Evolutionary conservation across 768 basidiomycete species (phyloP).

Genomic region (Galerina marginata): DNA sequence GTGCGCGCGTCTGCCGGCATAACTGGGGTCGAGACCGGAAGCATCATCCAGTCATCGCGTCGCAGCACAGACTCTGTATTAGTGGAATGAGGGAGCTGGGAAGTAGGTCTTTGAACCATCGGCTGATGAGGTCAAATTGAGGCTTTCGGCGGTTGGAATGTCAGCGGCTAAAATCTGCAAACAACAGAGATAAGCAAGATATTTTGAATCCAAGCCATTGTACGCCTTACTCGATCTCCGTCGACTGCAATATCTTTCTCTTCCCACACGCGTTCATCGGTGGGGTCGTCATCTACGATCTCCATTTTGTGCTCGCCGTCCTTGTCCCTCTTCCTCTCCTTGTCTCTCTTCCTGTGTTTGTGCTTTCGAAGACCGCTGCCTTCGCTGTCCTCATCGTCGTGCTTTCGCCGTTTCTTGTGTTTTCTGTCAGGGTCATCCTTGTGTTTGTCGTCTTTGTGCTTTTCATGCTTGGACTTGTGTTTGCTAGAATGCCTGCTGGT

Average conservation of each 20-base stretch:
- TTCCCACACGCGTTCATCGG: constrained; percentile 82
- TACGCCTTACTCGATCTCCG: constrained; percentile 69
- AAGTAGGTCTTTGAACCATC: constrained; percentile 46
- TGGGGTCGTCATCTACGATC: constrained; percentile 74
- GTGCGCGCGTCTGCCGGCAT: constrained; percentile 27
- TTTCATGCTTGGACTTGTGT: constrained; percentile 32
- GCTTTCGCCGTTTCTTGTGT: constrained; percentile 60
- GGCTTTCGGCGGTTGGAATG: constrained; percentile 77
- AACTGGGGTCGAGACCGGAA: constrained; percentile 40
- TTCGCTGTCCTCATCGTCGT: constrained; percentile 49
- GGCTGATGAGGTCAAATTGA: constrained; percentile 71
- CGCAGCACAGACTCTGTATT: constrained; percentile 56
- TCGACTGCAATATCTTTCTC: constrained; percentile 87
- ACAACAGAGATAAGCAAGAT: constrained; percentile 16
- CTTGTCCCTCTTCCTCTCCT: constrained; percentile 44
- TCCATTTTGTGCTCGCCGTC: constrained; percentile 47
- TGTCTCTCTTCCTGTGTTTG: constrained; percentile 50
- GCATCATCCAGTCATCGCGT: constrained; percentile 92
- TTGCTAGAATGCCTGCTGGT: constrained; percentile 32
- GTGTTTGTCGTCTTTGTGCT: constrained; percentile 41
- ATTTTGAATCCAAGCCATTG: not conserved
- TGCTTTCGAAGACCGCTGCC: constrained; percentile 43
- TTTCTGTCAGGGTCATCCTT: constrained; percentile 41
- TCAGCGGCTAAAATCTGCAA: constrained; percentile 66
- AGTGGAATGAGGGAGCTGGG: constrained; percentile 51